Evolutionary conservation across 805 yeast genomes (phyloP).

Genomic region (Cyberlindnera bimundalis): DNA sequence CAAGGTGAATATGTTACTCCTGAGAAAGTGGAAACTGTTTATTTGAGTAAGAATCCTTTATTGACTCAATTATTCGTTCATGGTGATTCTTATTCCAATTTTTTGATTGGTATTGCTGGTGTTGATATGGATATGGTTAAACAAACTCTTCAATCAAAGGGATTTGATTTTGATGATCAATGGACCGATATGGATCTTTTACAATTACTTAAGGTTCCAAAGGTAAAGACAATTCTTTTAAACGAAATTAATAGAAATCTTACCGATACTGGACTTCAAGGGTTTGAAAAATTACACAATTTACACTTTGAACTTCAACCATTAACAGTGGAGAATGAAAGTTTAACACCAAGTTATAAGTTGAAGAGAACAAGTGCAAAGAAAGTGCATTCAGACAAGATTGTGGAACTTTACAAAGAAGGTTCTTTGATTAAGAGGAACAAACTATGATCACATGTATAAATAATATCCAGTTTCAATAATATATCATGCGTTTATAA

Average conservation of each 20-base stretch:
- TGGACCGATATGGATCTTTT: conserved; percentile 14
- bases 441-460: conserved; percentile 3
- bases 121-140: conserved; percentile 37
- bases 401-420: conserved; percentile 46
- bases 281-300: conserved; percentile 62
- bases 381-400: conserved; percentile 37
- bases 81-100: conserved; percentile 50
- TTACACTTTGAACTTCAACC: conserved; percentile 54
- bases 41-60: conserved; percentile 40
- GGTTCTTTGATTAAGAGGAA: conserved; percentile 32
- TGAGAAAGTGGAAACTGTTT: conserved; percentile 58
- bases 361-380: conserved; percentile 49
- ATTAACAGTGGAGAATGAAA: conserved; percentile 52
- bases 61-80: conserved; percentile 48
- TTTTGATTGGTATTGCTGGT: conserved; percentile 52
- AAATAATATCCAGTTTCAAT: too few species aligned
- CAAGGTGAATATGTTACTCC: conserved; percentile 60
- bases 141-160: background rate
- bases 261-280: conserved; percentile 29
- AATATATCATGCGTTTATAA: too few species aligned
- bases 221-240: conserved; percentile 8
- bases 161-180: background rate
- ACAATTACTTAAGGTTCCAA: conserved; percentile 10
- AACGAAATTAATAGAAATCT: conserved; percentile 10
- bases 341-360: conserved; percentile 64